Conservation (phyloP, 1,284 basidiomycete species). For the Malassezia dermatis region DNA sequence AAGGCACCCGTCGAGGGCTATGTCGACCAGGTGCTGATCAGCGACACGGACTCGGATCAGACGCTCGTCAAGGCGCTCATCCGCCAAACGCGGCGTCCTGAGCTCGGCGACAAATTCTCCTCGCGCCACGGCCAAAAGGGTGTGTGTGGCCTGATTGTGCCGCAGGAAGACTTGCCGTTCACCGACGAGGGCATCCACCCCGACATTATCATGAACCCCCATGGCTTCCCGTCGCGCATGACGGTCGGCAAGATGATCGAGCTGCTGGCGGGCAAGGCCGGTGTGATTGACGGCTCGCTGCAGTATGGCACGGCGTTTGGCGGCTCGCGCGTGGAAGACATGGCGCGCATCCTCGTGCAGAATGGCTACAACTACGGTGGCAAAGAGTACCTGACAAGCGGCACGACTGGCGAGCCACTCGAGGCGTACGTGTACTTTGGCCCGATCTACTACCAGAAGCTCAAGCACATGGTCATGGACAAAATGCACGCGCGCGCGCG, state of each 20-base stretch:
- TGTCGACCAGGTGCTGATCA: conserved; percentile 95
- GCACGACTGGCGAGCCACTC: conserved; percentile 89
- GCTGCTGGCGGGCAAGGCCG: conserved; percentile 67
- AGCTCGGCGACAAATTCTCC: conserved; percentile 97
- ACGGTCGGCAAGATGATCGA: conserved; percentile 99
- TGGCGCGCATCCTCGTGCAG: conserved; percentile 88
- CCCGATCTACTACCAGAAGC: conserved; percentile 80
- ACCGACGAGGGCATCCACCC: conserved; percentile 88
- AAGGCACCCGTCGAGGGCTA: conserved; percentile 62
- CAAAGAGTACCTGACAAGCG: conserved; percentile 95
- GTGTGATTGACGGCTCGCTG: conserved; percentile 73
- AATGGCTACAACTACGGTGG: conserved; percentile 93
- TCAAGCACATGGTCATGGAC: conserved; percentile 68
- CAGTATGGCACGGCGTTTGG: conserved; percentile 93
- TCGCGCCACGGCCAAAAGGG: conserved; percentile 98
- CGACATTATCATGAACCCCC: conserved; percentile 99
- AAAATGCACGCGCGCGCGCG: conserved; percentile 89
- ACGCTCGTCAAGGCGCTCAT: conserved; percentile 98
- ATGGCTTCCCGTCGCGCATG: conserved; percentile 99
- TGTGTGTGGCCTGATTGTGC: conserved; percentile 94
- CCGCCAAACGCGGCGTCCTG: conserved; percentile 88
- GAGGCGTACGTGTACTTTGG: conserved; percentile 98
- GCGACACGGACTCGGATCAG: conserved; percentile 79
- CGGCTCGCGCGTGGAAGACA: conserved; percentile 97
- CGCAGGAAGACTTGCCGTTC: conserved; percentile 98